Evolutionary conservation across 169 alveolate species (phyloP).

Genomic region (Cryptosporidium sp.): DNA sequence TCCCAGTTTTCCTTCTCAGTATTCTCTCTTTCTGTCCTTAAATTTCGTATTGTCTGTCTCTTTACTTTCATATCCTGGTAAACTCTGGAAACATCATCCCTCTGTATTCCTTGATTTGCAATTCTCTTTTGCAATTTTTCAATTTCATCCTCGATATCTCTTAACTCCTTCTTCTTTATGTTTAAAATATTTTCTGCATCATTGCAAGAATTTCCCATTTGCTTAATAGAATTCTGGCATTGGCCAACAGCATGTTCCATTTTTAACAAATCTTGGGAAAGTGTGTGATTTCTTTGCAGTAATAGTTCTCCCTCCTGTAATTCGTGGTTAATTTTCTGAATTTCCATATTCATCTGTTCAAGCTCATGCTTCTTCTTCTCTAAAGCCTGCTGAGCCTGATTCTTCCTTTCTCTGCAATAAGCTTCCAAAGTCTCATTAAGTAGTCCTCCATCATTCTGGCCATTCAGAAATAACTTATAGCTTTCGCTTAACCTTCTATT

Average conservation of each 20-base stretch:
- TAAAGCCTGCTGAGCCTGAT: slow-evolving; percentile 70
- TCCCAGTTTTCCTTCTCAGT: slow-evolving; percentile 73
- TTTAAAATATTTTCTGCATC: slow-evolving; percentile 45
- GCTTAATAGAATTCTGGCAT: slow-evolving; percentile 49
- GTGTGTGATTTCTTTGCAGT: slow-evolving; percentile 63
- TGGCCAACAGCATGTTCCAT: slow-evolving; percentile 73
- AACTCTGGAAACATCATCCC: slow-evolving; percentile 75
- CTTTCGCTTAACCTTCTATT: slow-evolving; percentile 62
- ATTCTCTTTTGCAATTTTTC: slow-evolving; percentile 65
- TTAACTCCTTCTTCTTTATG: slow-evolving; percentile 39
- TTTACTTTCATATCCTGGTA: slow-evolving; percentile 73
- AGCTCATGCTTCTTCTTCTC: slow-evolving; percentile 71
- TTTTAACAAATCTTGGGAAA: slow-evolving; percentile 57
- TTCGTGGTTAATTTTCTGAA: slow-evolving; percentile 61
- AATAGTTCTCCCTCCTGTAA: slow-evolving; percentile 67
- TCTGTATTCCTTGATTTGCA: slow-evolving; percentile 63
- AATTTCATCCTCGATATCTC: slow-evolving; percentile 62
- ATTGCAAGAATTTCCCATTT: slow-evolving; percentile 57
- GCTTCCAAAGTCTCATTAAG: slow-evolving; percentile 65
- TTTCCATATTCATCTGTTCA: slow-evolving; percentile 71
- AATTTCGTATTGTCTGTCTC: slow-evolving; percentile 53
- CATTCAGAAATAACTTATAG: slow-evolving; percentile 48
- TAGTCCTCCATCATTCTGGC: slow-evolving; percentile 72
- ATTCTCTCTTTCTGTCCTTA: slow-evolving; percentile 57
- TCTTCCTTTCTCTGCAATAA: slow-evolving; percentile 72